Evolutionary conservation across 2,329 filamentous ascomycete genomes (phyloP).

Genomic region (Bipolaris bicolor): DNA sequence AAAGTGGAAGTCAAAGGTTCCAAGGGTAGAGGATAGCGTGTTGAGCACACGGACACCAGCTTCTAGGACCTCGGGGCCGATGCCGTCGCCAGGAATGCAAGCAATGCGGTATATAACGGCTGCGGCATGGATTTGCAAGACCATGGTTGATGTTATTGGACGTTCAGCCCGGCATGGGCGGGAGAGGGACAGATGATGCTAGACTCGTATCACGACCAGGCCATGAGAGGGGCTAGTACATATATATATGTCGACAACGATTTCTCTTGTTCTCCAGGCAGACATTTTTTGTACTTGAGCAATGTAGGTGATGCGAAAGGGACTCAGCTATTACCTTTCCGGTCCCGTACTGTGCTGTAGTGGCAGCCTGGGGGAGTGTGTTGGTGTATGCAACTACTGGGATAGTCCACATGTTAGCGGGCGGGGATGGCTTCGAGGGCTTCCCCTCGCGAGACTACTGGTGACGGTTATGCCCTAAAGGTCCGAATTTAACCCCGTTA

Average conservation of each 20-base stretch:
- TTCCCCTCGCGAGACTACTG: no score
- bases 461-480: no score
- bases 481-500: no score
- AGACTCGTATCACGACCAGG: background rate
- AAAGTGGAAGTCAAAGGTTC: background rate
- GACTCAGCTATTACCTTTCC: no score
- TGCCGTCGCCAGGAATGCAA: slow-evolving; percentile 43
- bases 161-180: background rate
- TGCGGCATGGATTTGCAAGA: slow-evolving; percentile 28
- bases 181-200: background rate
- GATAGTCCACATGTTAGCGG: no score
- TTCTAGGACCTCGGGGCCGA: slow-evolving; percentile 38
- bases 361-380: background rate
- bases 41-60: slow-evolving; percentile 46
- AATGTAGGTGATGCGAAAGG: no score
- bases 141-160: slow-evolving; percentile 25
- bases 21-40: background rate
- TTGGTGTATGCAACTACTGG: background rate
- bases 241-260: no score
- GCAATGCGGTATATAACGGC: slow-evolving; percentile 43
- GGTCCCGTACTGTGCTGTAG: no score
- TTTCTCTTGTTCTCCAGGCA: no score
- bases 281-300: no score
- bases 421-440: background rate
- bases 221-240: background rate